These are phyloP conservation scores for Corrigiola litoralis DNA, from an alignment of 179 eudicot species.

Conservation along the genomic window DNA sequence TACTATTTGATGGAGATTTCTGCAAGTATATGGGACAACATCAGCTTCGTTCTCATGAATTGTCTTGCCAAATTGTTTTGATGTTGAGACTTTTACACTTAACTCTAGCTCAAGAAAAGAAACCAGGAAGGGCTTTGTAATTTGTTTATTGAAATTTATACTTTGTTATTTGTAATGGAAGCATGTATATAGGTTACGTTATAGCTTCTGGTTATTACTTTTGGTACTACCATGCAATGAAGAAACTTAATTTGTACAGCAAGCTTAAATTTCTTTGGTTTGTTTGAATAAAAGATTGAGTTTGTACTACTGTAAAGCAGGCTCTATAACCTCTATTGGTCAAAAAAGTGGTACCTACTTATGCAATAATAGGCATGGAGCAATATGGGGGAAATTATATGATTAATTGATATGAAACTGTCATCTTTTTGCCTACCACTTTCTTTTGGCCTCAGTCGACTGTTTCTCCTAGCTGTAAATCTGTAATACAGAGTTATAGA, in stretches of 20 bases:
- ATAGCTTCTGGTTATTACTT: too few species aligned
- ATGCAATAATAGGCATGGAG: not conserved
- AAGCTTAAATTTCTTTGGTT: not conserved
- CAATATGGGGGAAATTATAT: too few species aligned
- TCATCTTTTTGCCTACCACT: conserved; percentile 1
- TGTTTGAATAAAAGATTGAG: not conserved
- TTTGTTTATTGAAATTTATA: too few species aligned
- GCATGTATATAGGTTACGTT: too few species aligned
- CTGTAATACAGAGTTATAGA: too few species aligned
- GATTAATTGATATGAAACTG: too few species aligned
- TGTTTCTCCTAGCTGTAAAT: not conserved
- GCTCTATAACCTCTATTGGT: too few species aligned
- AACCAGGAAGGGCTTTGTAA: too few species aligned
- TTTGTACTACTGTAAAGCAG: not conserved
- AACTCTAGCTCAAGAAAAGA: too few species aligned
- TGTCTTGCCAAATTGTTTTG: not conserved
- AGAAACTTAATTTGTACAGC: not conserved
- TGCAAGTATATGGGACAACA: not conserved
- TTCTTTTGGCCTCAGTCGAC: conserved; percentile 7
- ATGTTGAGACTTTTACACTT: too few species aligned
- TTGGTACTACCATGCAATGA: too few species aligned
- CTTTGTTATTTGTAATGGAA: too few species aligned
- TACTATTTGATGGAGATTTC: not conserved
- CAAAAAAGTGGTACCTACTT: conserved; percentile 1
- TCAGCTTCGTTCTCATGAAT: not conserved